Conservation (phyloP, 805 yeast species). For the Ogataea henricii region DNA sequence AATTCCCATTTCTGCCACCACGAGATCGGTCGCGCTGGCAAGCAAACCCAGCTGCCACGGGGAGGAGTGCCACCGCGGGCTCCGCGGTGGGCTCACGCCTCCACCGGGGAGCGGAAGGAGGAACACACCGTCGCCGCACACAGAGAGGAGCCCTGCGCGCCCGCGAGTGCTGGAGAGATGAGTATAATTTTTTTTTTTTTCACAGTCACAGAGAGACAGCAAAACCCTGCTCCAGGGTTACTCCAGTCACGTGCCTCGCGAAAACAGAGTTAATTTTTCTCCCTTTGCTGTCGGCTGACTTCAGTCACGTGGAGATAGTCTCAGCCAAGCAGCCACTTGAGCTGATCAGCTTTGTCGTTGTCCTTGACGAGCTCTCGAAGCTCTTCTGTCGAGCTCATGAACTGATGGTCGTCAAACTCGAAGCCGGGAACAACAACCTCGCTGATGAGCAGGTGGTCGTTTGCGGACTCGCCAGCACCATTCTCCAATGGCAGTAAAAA, state of each 20-base stretch:
- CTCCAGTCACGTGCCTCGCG: constrained; percentile 8
- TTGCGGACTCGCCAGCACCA: constrained; percentile 30
- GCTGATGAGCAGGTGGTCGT: constrained; percentile 50
- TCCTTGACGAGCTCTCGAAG: constrained; percentile 41
- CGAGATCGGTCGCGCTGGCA: neutral
- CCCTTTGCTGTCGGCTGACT: neutral
- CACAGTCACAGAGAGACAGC: constrained; percentile 12
- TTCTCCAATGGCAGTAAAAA: constrained; percentile 43
- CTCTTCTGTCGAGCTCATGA: constrained; percentile 39
- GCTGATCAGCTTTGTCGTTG: constrained; percentile 33
- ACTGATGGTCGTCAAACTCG: constrained; percentile 54
- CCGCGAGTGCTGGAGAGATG: neutral
- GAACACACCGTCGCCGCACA: neutral
- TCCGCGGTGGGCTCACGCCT: neutral
- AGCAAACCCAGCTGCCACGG: neutral
- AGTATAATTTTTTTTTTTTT: constrained; percentile 16
- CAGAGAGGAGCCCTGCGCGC: neutral
- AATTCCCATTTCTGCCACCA: constrained; percentile 3
- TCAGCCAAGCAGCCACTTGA: constrained; percentile 41
- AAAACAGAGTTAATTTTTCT: too few species aligned
- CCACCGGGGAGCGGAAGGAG: neutral
- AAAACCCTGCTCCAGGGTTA: constrained; percentile 7
- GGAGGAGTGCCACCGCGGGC: neutral
- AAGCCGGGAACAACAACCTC: constrained; percentile 66
- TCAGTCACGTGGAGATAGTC: constrained; percentile 3